phyloP scores from a whole-genome alignment of 805 yeast species.

The Ogataea henricii region DNA sequence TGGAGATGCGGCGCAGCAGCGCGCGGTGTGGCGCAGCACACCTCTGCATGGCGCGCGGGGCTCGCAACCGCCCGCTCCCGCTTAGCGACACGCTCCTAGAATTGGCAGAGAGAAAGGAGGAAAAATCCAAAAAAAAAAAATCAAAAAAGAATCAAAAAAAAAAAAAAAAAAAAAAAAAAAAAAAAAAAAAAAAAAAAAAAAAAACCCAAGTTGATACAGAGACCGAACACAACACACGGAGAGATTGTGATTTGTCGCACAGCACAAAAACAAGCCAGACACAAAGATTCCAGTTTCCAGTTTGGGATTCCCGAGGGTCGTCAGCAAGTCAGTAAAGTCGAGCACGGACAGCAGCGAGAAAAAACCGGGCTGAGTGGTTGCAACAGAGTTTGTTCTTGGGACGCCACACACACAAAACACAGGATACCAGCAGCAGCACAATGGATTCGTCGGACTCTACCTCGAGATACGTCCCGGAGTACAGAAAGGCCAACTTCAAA shows the following conservation, averaged over 20 bases:
- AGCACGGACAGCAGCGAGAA: background rate
- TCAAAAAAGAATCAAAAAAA: background rate
- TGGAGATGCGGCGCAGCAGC: too few relatives aligned
- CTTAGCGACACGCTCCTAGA: too few relatives aligned
- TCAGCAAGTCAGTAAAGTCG: background rate
- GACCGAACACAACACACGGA: slow-evolving; percentile 1
- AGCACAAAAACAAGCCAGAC: background rate
- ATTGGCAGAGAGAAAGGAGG: too few relatives aligned
- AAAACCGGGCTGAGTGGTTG: background rate
- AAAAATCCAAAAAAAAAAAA: too few relatives aligned
- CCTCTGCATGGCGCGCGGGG: background rate
- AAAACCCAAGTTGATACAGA: background rate
- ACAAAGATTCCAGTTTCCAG: background rate
- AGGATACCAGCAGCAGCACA: background rate
- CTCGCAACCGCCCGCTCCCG: background rate
- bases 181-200: background rate
- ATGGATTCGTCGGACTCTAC: slow-evolving; percentile 77
- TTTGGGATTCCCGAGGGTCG: background rate
- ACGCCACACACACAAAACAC: slow-evolving; percentile 1
- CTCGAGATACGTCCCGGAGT: slow-evolving; percentile 90
- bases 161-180: background rate
- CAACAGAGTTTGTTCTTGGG: background rate
- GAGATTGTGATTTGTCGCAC: slow-evolving; percentile 5
- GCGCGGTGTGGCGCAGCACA: background rate
- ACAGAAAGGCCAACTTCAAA: slow-evolving; percentile 94